A percentile compares a stretch with the other conserved stretches of the same genome.
Evolutionary conservation across 1,284 basidiomycete species (phyloP).

Genomic region (Mrakiaceae sp.): DNA sequence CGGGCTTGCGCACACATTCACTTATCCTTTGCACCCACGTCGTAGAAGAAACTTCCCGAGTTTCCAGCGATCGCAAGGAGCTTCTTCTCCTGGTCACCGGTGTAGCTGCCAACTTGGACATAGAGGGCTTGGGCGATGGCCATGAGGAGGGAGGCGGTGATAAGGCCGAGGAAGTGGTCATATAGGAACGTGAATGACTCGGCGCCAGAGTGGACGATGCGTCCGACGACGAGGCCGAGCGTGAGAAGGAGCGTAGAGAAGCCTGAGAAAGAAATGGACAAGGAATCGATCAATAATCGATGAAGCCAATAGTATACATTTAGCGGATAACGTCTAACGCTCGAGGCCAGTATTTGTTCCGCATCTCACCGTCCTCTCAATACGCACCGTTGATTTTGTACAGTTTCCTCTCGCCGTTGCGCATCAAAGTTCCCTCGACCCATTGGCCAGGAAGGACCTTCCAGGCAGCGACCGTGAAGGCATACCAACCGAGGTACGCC

Average conservation of each 20-base stretch:
- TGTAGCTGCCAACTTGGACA: constrained; percentile 66
- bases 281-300: not conserved
- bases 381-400: constrained; percentile 91
- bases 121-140: constrained; percentile 59
- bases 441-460: constrained; percentile 72
- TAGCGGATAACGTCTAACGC: too few relatives aligned
- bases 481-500: constrained; percentile 82
- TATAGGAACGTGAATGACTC: constrained; percentile 78
- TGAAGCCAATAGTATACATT: not conserved
- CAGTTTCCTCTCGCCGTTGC: constrained; percentile 62
- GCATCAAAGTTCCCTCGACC: constrained; percentile 64
- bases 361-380: too few relatives aligned
- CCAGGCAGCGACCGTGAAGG: constrained; percentile 75
- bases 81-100: constrained; percentile 29
- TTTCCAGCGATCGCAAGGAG: constrained; percentile 88
- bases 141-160: constrained; percentile 75
- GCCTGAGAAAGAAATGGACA: constrained; percentile 41
- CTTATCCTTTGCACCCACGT: constrained; percentile 46
- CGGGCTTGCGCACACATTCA: not conserved
- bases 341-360: too few relatives aligned
- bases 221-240: constrained; percentile 55
- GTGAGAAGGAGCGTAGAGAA: constrained; percentile 75
- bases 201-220: constrained; percentile 61
- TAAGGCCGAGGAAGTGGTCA: constrained; percentile 81
- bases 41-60: constrained; percentile 75